Evolutionary conservation across 2,329 filamentous ascomycete species (phyloP).

Genomic region (Aspergillus sp.): DNA sequence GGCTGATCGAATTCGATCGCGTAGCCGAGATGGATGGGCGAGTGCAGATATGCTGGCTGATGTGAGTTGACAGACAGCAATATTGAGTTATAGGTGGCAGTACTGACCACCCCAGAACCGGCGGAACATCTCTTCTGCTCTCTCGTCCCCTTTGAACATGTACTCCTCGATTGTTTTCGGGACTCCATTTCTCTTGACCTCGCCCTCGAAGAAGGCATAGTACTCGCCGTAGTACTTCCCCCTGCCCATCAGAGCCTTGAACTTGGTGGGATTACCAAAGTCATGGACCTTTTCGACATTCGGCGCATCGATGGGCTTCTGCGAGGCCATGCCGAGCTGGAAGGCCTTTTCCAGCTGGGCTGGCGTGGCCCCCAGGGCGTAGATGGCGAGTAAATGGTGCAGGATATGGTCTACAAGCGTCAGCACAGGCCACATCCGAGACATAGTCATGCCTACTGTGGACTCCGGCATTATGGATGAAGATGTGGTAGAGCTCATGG

Average conservation of each 20-base stretch:
- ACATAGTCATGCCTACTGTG: conserved; percentile 9
- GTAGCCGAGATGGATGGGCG: conserved; percentile 16
- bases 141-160: conserved; percentile 20
- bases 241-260: conserved; percentile 9
- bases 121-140: conserved; percentile 20
- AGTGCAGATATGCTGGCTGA: conserved; percentile 13
- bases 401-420: conserved; percentile 24
- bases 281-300: conserved; percentile 9
- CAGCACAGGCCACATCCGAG: too few species aligned
- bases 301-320: conserved; percentile 10
- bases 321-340: conserved; percentile 19
- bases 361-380: conserved; percentile 19
- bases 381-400: conserved; percentile 23
- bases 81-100: not conserved
- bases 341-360: conserved; percentile 19
- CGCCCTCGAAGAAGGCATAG: conserved; percentile 22
- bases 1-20: conserved; percentile 18
- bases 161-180: conserved; percentile 19
- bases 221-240: conserved; percentile 18
- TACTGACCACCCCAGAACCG: conserved; percentile 15
- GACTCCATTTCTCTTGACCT: conserved; percentile 17
- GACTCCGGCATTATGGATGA: conserved; percentile 15
- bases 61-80: not conserved
- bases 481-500: conserved; percentile 15
- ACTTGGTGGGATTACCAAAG: conserved; percentile 7